These are phyloP conservation scores for Fusarium sambucinum DNA, from an alignment of 2,329 filamentous ascomycete genomes.

Conservation along the genomic window DNA sequence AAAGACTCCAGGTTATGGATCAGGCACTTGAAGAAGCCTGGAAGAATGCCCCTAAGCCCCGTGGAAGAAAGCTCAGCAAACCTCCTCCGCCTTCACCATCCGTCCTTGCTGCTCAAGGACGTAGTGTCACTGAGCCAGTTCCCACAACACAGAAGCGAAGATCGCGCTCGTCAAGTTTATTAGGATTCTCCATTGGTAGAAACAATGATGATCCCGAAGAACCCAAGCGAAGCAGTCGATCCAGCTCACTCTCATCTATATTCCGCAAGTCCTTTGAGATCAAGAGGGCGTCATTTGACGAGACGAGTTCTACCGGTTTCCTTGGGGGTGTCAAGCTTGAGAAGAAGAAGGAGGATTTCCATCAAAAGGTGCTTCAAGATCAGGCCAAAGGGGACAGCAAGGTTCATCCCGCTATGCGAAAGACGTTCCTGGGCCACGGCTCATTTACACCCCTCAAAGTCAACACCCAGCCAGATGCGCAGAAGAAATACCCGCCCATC, in stretches of 20 bases:
- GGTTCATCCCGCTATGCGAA: conserved; percentile 54
- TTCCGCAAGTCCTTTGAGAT: conserved; percentile 54
- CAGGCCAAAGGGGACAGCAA: conserved; percentile 45
- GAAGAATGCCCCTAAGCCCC: conserved; percentile 42
- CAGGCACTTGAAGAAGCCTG: conserved; percentile 43
- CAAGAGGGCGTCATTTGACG: conserved; percentile 51
- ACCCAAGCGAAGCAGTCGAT: conserved; percentile 50
- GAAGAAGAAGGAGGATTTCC: conserved; percentile 53
- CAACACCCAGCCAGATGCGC: conserved; percentile 42
- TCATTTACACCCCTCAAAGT: conserved; percentile 49
- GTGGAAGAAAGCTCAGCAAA: conserved; percentile 51
- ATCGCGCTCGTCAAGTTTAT: conserved; percentile 45
- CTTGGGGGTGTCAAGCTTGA: conserved; percentile 59
- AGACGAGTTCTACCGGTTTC: conserved; percentile 52
- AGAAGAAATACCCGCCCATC: conserved; percentile 54
- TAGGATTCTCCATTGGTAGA: conserved; percentile 44
- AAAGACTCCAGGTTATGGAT: conserved; percentile 35
- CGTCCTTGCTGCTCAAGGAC: conserved; percentile 23
- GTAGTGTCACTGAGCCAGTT: conserved; percentile 37
- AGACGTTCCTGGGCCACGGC: conserved; percentile 43
- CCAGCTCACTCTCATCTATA: conserved; percentile 54
- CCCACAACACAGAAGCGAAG: conserved; percentile 40
- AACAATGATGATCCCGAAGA: conserved; percentile 41
- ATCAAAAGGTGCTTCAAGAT: conserved; percentile 47
- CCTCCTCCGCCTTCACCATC: conserved; percentile 45